Evolutionary conservation across 139 green algal genomes (phyloP), one percentile per base, ranked within the genome.

Genomic region (Chlamydomonas sp.): DNA sequence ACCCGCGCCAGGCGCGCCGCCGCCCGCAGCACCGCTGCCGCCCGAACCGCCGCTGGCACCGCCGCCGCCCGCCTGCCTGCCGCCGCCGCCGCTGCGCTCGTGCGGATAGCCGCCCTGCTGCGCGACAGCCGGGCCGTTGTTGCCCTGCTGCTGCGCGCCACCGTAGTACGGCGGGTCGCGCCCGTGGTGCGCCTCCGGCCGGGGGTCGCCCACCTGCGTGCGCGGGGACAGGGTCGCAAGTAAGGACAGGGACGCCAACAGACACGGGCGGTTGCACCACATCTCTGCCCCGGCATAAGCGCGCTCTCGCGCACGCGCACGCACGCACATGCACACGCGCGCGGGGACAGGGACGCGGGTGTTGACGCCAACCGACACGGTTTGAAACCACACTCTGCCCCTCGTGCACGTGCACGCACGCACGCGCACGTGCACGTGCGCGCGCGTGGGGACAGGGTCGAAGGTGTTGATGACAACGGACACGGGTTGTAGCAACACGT

Each of bases 211-310:
- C 1, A 49, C 48, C 26, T 28, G 26, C n/a, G 34, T 31, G 3
- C 37, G 57, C 47, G 22, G 80, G 80, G 31, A 81, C 36, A 13
- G 80, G 71, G 59, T 86, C 77, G 8, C 13, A n/a, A n/a, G n/a
- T n/a, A n/a, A n/a, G n/a, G n/a, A n/a, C n/a, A n/a, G n/a, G n/a
- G n/a, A n/a, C n/a, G n/a, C n/a, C n/a, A n/a, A n/a, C n/a, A n/a
- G n/a, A n/a, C n/a, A n/a, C n/a, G n/a, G n/a, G n/a, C n/a, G n/a
- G n/a, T n/a, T n/a, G n/a, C n/a, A n/a, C n/a, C n/a, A n/a, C n/a
- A n/a, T n/a, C n/a, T n/a, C n/a, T n/a, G n/a, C n/a, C n/a, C n/a
- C n/a, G n/a, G n/a, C n/a, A n/a, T n/a, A n/a, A n/a, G n/a, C n/a
- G n/a, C n/a, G n/a, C n/a, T n/a, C n/a, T n/a, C n/a, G n/a, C n/a